Base-by-base conservation (phyloP, 345 rosid species). In the Arabidopsis suecica region DNA sequence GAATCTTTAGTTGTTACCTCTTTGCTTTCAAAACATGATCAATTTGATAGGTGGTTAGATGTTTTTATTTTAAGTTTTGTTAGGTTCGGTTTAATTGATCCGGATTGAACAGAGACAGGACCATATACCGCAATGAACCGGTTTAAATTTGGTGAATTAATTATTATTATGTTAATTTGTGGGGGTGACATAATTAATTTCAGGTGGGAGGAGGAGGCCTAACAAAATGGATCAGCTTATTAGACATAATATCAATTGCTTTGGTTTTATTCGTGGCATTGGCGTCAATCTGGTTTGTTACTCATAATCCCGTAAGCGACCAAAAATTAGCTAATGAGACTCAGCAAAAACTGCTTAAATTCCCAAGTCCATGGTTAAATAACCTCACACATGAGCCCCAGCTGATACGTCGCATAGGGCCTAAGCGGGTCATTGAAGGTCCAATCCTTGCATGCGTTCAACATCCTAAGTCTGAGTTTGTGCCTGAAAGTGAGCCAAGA, bases 251-350 rank as follows among this genome's bases (percentile, higher is more conserved):
- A 8, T 56, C 44, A 44, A 10, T 56, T 36, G 58, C 49, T 41
- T 0, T 61, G 18, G 37, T 22, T 71, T 32, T 86, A 9, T 44
- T 74, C 28, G 4, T 76, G 9, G 37, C 77, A 32, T 34, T 85
- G 36, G 76, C 68, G 37, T 40, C 71, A 28, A 13, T 42, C 42
- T 60, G 5, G 9, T 10, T 14, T 65, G 41, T 4, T 20, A 30
- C 5, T 0, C 57, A 9, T 65, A 11, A 0, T 5, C 14, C 2
- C 9, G 45, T 13, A 20, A 20, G 79, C 30, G 2, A 77, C 8
- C 65, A 72, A 22, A 47, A 57, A 66, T 37, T 18, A 23, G 25
- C 47, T 3, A 61, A 22, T 18, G 53, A 54, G 12, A 12, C 60
- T 16, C 75, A 50, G 22, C 63, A 74, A 9, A 16, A 66, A 13